Conservation (phyloP, 169 alveolate species). For the Plasmodium blacklocki region DNA sequence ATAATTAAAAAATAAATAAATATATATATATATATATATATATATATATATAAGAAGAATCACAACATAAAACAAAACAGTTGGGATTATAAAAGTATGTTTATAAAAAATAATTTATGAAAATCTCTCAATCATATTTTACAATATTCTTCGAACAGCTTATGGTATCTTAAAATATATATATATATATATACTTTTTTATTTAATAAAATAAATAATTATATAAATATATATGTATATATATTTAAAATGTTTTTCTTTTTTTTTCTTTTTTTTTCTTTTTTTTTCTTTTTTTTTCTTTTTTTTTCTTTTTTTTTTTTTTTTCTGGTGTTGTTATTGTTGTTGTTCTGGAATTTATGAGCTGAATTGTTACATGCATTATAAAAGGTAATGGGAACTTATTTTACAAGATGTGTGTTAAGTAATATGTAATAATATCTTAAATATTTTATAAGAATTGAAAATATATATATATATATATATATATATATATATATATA, state of each 20-base stretch:
- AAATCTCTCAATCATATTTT: too few species aligned
- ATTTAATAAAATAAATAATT: too few species aligned
- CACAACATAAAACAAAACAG: too few species aligned
- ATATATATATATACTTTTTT: too few species aligned
- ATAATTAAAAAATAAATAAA: too few species aligned
- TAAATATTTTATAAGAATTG: not conserved
- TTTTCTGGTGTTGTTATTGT: not conserved
- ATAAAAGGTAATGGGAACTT: not conserved
- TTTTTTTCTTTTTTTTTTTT: not conserved
- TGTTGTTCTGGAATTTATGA: not conserved
- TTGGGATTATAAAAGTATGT: too few species aligned
- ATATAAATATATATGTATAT: not conserved
- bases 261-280: not conserved
- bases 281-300: not conserved
- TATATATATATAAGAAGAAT: too few species aligned
- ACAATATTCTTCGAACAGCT: too few species aligned
- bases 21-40: too few species aligned
- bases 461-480: not conserved
- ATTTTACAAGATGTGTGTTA: not conserved
- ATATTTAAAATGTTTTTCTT: not conserved
- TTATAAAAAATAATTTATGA: too few species aligned
- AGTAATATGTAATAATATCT: not conserved
- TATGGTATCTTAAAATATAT: too few species aligned
- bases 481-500: not conserved
- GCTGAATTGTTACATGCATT: constrained; percentile 17